Evolutionary conservation across 2,329 filamentous ascomycete species (phyloP).

Genomic region (Fusarium drepaniforme): DNA sequence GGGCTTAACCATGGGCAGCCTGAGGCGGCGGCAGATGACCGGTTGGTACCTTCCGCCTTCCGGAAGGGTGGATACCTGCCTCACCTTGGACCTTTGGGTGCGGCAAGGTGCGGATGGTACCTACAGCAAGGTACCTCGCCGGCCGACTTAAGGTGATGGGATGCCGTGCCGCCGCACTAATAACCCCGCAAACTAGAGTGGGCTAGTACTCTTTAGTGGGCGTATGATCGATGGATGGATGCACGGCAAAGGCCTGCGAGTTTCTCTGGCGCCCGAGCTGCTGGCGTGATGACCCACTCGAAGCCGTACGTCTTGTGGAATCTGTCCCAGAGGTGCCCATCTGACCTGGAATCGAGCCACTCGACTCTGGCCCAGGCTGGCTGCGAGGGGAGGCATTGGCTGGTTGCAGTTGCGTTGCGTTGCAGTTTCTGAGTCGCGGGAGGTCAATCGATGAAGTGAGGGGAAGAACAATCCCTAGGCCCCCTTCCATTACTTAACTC

Average conservation of each 20-base stretch:
- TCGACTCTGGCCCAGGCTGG: slow-evolving; percentile 26
- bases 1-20: slow-evolving; percentile 1
- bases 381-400: slow-evolving; percentile 17
- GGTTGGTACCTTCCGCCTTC: neutral
- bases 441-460: slow-evolving; percentile 38
- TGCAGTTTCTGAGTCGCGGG: slow-evolving; percentile 28
- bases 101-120: neutral
- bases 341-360: slow-evolving; percentile 35
- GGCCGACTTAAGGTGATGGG: neutral
- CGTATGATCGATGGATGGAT: slow-evolving; percentile 1
- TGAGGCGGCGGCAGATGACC: neutral
- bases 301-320: slow-evolving; percentile 2
- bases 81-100: neutral
- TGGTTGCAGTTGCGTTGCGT: slow-evolving; percentile 23
- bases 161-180: slow-evolving; percentile 25
- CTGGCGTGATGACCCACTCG: slow-evolving; percentile 1
- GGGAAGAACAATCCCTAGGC: slow-evolving; percentile 29
- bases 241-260: slow-evolving; percentile 3
- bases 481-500: slow-evolving; percentile 41
- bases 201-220: neutral
- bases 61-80: neutral
- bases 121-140: neutral
- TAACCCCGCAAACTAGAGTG: slow-evolving; percentile 26
- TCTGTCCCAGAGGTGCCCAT: slow-evolving; percentile 17
- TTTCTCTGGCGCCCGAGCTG: neutral